Conservation (phyloP, 495 filamentous ascomycete genomes). For the Xylaria curta region DNA sequence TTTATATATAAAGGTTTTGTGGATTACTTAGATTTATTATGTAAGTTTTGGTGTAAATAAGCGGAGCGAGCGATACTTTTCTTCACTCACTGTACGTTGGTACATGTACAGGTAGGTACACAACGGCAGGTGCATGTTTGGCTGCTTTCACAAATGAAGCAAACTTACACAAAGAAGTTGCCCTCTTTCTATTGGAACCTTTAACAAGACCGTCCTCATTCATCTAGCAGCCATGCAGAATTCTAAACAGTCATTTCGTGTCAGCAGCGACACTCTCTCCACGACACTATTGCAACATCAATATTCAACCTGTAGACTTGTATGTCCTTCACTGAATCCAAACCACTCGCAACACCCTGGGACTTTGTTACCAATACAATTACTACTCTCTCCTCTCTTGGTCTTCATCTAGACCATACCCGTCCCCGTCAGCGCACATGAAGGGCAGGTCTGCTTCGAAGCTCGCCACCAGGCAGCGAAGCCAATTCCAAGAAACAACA, state of each 20-base stretch:
- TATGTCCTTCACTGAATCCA: not conserved
- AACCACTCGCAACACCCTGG: not conserved
- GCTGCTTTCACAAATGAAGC: not conserved
- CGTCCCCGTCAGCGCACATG: not conserved
- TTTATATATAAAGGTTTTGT: no score
- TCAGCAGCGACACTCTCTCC: not conserved
- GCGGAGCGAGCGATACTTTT: no score
- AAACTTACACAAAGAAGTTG: not conserved
- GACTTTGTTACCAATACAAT: not conserved
- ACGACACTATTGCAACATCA: not conserved
- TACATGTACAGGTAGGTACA: not conserved
- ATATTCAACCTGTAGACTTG: not conserved
- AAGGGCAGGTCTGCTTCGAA: not conserved
- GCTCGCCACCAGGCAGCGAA: not conserved
- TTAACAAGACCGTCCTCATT: not conserved
- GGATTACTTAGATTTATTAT: no score
- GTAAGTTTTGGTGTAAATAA: no score
- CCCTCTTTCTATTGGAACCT: not conserved
- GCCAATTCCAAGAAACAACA: not conserved
- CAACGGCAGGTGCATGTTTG: not conserved
- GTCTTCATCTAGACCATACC: not conserved
- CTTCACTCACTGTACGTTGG: not conserved
- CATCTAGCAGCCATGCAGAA: not conserved
- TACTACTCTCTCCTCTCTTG: not conserved
- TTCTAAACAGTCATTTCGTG: not conserved